Base-by-base conservation (phyloP, 805 yeast species). In the Priceomyces haplophilus region DNA sequence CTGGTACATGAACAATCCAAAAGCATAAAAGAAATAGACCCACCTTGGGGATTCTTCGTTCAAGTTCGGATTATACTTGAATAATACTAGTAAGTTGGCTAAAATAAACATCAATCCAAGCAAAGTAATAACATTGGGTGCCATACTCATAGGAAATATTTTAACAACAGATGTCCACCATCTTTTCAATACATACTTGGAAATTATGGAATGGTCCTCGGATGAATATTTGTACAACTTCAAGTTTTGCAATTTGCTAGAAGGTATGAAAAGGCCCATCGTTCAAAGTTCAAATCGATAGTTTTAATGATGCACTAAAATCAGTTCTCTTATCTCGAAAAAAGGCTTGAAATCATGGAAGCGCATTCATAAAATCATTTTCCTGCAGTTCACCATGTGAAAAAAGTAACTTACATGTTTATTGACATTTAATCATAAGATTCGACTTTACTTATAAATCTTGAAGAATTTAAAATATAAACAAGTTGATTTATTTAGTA, bases 41-140 rank as follows among this genome's bases (percentile, higher is more conserved):
- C 95, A 87, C 25, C 75, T 61, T 5, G 98, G 97, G 10, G 77
- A 71, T 2, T 69, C 71, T n/a, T 55, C 58, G 37, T 78, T 63
- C 45, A 88, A 72, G 42, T 73, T 66, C 3, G 96, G 95, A 59
- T 89, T 93, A 50, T 72, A 82, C 56, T 78, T 81, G 49, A 88
- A 74, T 18, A 85, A 87, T 4, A 85, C 69, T 4, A 74, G 40
- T 44, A 86, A 68, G 54, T 89, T 85, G 36, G 76, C 56, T 11
- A 86, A 53, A 34, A 90, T 79, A 59, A 89, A 91, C 19, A 73
- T 54, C 47, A 91, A 74, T 0, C 98, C 98, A 10, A 78, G 66
- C 21, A 91, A 66, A 0, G 98, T 91, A 42, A 90, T 84, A 58
- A 86, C 80, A 61, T 91, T 91, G 6, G 99, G 99, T 3, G 97